Conservation (phyloP, 495 filamentous ascomycete genomes). For the Aspergillus taichungensis region DNA sequence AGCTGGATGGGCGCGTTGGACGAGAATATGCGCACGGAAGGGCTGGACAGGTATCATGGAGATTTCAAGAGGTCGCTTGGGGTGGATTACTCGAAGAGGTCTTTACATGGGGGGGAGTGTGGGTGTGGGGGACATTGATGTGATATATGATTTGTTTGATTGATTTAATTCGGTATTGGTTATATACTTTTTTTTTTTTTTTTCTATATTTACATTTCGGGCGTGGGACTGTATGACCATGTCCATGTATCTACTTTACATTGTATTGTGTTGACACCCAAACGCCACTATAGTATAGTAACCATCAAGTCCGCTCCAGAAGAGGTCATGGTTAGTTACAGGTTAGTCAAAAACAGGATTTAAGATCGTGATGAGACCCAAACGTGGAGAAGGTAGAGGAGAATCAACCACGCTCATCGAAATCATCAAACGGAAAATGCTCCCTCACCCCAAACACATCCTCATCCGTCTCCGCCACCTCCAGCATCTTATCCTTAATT, state of each 20-base stretch:
- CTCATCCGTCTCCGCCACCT: slow-evolving; percentile 11
- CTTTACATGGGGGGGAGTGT: slow-evolving; percentile 22
- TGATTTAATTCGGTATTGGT: neutral
- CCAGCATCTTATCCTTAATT: slow-evolving; percentile 15
- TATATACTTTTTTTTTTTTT: no score
- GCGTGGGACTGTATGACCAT: no score
- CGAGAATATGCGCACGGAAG: slow-evolving; percentile 25
- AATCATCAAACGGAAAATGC: slow-evolving; percentile 24
- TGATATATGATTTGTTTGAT: neutral
- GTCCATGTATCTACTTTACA: no score
- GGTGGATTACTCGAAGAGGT: slow-evolving; percentile 18
- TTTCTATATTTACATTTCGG: no score
- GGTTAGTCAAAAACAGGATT: no score
- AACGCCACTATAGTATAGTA: no score
- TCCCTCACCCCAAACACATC: slow-evolving; percentile 6
- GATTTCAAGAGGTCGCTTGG: slow-evolving; percentile 26
- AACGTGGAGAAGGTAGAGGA: no score
- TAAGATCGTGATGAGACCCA: no score
- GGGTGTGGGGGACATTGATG: slow-evolving; percentile 25
- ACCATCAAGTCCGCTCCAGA: no score
- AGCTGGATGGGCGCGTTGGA: slow-evolving; percentile 39
- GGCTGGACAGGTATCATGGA: slow-evolving; percentile 41
- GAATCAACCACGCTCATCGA: slow-evolving; percentile 15
- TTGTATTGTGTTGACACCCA: no score
- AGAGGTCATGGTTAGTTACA: no score